These are phyloP conservation scores for Globisporangium perplexum DNA, from an alignment of 352 stramenopile genomes.

Conservation along the genomic window DNA sequence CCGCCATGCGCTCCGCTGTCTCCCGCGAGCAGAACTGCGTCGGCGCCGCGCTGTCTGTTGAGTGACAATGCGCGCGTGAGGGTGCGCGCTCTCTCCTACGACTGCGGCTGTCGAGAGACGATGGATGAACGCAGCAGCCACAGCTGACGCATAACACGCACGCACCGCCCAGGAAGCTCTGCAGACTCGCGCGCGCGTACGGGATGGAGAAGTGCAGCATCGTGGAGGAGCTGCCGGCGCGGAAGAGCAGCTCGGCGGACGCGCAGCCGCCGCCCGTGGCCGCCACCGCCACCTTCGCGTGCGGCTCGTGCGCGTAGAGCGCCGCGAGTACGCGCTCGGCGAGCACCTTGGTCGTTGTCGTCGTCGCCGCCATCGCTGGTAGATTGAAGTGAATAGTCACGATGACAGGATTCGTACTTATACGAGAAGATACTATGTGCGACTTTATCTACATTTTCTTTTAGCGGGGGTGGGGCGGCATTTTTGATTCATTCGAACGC, in stretches of 20 bases:
- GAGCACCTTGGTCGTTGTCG: slow-evolving; percentile 11
- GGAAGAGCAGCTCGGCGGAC: slow-evolving; percentile 41
- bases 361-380: not conserved
- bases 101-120: too few relatives aligned
- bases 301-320: slow-evolving; percentile 46
- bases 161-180: slow-evolving; percentile 32
- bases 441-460: too few relatives aligned
- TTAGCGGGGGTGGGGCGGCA: not conserved
- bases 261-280: slow-evolving; percentile 53
- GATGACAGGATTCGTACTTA: not conserved
- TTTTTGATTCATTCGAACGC: not conserved
- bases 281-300: slow-evolving; percentile 46
- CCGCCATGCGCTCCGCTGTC: slow-evolving; percentile 59
- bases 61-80: too few relatives aligned
- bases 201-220: slow-evolving; percentile 67
- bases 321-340: slow-evolving; percentile 48
- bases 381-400: not conserved
- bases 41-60: not conserved
- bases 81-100: too few relatives aligned
- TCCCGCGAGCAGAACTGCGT: slow-evolving; percentile 50
- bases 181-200: slow-evolving; percentile 57
- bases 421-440: too few relatives aligned
- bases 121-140: not conserved
- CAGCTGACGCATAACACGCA: not conserved
- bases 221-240: slow-evolving; percentile 54